phyloP scores from a whole-genome alignment of 768 basidiomycete species.

The Lactifluus pinguis region DNA sequence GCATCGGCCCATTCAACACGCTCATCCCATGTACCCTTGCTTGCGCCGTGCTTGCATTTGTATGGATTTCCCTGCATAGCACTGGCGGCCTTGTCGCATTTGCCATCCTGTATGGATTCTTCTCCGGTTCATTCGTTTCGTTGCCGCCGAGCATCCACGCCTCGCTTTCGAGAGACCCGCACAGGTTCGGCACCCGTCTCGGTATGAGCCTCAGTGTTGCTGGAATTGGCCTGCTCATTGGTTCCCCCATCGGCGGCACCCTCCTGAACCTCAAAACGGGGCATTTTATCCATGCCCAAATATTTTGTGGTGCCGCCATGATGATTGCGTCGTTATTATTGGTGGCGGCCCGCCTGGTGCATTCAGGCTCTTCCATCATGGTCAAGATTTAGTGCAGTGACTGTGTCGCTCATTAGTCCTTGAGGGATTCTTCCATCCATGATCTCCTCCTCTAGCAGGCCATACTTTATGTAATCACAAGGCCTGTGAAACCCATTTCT shows the following conservation, averaged over 20 bases:
- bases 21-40: slow-evolving; percentile 21
- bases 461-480: not conserved
- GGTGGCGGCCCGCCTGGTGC: not conserved
- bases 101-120: slow-evolving; percentile 32
- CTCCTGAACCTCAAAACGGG: slow-evolving; percentile 12
- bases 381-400: slow-evolving; percentile 1
- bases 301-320: slow-evolving; percentile 7
- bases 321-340: not conserved
- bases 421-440: not conserved
- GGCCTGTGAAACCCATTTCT: not conserved
- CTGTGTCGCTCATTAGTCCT: too few relatives aligned
- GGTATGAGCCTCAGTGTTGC: slow-evolving; percentile 21
- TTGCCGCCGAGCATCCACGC: slow-evolving; percentile 5
- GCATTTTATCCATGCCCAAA: slow-evolving; percentile 8
- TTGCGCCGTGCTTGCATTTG: slow-evolving; percentile 23
- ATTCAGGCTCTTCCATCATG: not conserved
- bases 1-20: slow-evolving; percentile 25
- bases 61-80: slow-evolving; percentile 25
- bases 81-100: slow-evolving; percentile 26
- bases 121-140: slow-evolving; percentile 21
- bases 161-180: slow-evolving; percentile 8
- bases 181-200: slow-evolving; percentile 20
- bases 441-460: not conserved
- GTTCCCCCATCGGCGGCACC: slow-evolving; percentile 20
- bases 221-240: slow-evolving; percentile 18